phyloP scores from a whole-genome alignment of 495 filamentous ascomycete genomes.

The Talaromyces thailandensis region DNA sequence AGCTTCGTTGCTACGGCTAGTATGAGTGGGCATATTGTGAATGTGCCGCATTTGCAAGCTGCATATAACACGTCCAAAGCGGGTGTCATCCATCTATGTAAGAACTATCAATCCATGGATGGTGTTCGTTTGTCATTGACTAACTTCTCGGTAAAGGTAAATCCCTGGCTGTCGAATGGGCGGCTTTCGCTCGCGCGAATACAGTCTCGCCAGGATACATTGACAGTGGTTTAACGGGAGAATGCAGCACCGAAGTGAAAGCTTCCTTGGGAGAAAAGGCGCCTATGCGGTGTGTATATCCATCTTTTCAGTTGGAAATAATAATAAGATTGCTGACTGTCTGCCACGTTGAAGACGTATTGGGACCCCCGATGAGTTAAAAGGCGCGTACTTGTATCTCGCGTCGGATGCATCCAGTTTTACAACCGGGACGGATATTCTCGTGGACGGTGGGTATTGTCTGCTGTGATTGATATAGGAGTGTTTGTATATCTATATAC shows the following conservation, averaged over 20 bases:
- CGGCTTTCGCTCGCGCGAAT: constrained; percentile 76
- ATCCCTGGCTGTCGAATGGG: constrained; percentile 77
- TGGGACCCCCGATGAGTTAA: neutral
- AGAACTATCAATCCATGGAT: constrained; percentile 6
- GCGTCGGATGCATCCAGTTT: constrained; percentile 28
- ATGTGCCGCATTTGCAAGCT: constrained; percentile 77
- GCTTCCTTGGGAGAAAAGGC: constrained; percentile 19
- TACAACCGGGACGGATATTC: constrained; percentile 25
- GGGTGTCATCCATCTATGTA: constrained; percentile 76
- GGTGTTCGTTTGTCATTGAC: neutral
- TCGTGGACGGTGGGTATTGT: constrained; percentile 27
- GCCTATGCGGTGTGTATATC: constrained; percentile 22
- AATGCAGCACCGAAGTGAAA: constrained; percentile 10
- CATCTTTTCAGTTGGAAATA: neutral
- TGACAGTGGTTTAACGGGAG: constrained; percentile 63
- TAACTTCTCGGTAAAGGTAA: neutral
- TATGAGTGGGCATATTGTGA: constrained; percentile 81
- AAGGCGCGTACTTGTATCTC: constrained; percentile 19
- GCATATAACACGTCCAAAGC: constrained; percentile 88
- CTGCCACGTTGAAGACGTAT: constrained; percentile 5
- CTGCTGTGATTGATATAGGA: constrained; percentile 8
- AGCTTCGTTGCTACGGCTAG: constrained; percentile 35
- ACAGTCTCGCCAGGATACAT: constrained; percentile 83
- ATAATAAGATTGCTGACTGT: neutral
- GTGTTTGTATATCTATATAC: neutral